Base-by-base conservation (phyloP, 176 grass and related monocot genomes). In the Microstegium vimineum region DNA sequence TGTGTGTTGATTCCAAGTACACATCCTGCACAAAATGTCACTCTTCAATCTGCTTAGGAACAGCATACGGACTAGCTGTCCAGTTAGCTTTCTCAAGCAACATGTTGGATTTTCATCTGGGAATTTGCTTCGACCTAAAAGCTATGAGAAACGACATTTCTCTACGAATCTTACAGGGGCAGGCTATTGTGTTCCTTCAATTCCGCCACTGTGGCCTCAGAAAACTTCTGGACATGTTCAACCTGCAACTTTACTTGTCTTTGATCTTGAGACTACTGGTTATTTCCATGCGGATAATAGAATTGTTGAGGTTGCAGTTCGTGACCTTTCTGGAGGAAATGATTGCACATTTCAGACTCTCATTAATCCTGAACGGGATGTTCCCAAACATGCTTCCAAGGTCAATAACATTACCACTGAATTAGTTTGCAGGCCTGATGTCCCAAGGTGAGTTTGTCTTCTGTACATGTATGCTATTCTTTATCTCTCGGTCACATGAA, bases 331-430 rank as follows among this genome's bases (percentile, higher is more conserved):
- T 54, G 95, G 92, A 60, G 92, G 95, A 82, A 92, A 78, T 77
- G 82, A 95, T 82, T 95, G 89, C 82, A 90, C 95, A 79, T 98
- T 98, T 70, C 34, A 93, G 77, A 91, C 86, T 54, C 92, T 95
- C 27, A 46, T 95, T 62, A 95, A 95, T 95, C 92, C 95, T 74
- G 63, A 88, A 84, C 87, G 62, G 76, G 0, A 2, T 18, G 37
- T 98, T 56, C 56, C 18, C 30, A 26, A 18, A 38, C 0, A 0
- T 0, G 0, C 18, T 36, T 4, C 54, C 78, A 3, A 5, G 15
- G 0, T 82, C 43, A 87, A 80, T 85, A 28, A 63, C 2, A 98
- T 98, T 83, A 51, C 6, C 32, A 86, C 40, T 79, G 36, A 30
- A n/a, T 86, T 95, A 76, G 92, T 98, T 28, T 91, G 88, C 71